Base-by-base conservation (phyloP, 1,284 basidiomycete species). In the Microstroma glucosiphilum region DNA sequence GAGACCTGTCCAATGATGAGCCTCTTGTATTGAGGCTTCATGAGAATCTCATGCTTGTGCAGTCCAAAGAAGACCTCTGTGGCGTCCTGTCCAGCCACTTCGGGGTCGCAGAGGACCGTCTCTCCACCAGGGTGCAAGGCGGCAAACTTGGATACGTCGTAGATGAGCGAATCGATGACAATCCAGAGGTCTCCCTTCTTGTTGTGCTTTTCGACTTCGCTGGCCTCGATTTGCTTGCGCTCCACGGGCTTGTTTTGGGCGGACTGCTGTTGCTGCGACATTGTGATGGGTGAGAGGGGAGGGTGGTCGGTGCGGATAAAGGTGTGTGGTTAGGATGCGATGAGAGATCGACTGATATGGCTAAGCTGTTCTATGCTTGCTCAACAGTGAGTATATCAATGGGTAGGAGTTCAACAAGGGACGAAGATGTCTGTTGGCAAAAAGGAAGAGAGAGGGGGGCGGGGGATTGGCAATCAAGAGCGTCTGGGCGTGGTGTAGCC, bases 261-360 rank as follows among this genome's bases (percentile, higher is more conserved):
- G 79, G 80, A 69, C 80, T 81, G 57, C 78, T 79, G 58, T 76
- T 69, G 40, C 78, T 79, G 58, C 76, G 70, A 57, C 51, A 54
- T 54, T 2, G 51, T 54, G 51, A 21, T 6, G 6, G 51, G 43
- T 21, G 43, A n/a, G n/a, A n/a, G n/a, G n/a, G n/a, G n/a, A n/a
- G n/a, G n/a, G n/a, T 48, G 15, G 43, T 48, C 3, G 43, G 17
- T 17, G 21, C n/a, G n/a, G n/a, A n/a, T n/a, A n/a, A n/a, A n/a
- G 43, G 6, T 48, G 43, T 48, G 21, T 6, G 43, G 17, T 3
- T 17, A 12, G 3, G 43, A 48, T 48, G 43, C 30, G 30, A 9
- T 37, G 9, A 9, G 30, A 9, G 3, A 3, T 37, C 4, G 9
- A 37, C 9, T 9, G 30, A 9, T 37, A 37, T 37, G 30, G 30